These are phyloP conservation scores for Microsporum ferrugineum DNA, from an alignment of 2,329 filamentous ascomycete genomes.

Conservation along the genomic window DNA sequence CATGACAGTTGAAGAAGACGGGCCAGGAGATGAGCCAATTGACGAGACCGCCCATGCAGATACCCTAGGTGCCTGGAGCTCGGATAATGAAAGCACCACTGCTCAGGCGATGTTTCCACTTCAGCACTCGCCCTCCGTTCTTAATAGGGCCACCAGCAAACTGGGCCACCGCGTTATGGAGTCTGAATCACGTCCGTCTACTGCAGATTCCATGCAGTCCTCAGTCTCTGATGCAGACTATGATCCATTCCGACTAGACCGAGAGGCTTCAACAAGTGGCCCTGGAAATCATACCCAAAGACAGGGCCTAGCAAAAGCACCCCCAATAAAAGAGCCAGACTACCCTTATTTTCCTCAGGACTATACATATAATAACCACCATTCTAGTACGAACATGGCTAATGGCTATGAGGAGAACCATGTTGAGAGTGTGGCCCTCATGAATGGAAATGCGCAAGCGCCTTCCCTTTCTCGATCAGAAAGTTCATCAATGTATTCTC, in stretches of 20 bases:
- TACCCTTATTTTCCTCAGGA: slow-evolving; percentile 20
- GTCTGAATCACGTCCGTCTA: slow-evolving; percentile 29
- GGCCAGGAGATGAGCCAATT: slow-evolving; percentile 6
- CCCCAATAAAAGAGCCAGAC: slow-evolving; percentile 36
- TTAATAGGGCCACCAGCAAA: not conserved
- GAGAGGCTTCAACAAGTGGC: slow-evolving; percentile 20
- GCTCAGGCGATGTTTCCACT: slow-evolving; percentile 8
- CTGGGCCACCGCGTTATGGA: not conserved
- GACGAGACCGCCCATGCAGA: not conserved
- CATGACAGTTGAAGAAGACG: slow-evolving; percentile 22
- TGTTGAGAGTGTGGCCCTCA: slow-evolving; percentile 5
- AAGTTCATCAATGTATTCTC: slow-evolving; percentile 10
- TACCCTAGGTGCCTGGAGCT: not conserved
- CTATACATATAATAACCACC: slow-evolving; percentile 29
- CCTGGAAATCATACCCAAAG: not conserved
- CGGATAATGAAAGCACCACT: slow-evolving; percentile 3
- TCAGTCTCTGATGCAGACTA: slow-evolving; percentile 30
- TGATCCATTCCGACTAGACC: slow-evolving; percentile 34
- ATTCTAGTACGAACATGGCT: not conserved
- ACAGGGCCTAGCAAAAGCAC: slow-evolving; percentile 36
- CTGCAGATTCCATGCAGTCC: slow-evolving; percentile 22
- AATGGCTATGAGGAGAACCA: slow-evolving; percentile 5
- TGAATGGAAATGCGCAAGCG: slow-evolving; percentile 2
- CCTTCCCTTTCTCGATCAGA: slow-evolving; percentile 3
- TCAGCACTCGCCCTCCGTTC: slow-evolving; percentile 5